Evolutionary conservation across 108 stramenopile genomes (phyloP), one percentile per base, ranked within the genome.

Genomic region (Nitzschia inconspicua): DNA sequence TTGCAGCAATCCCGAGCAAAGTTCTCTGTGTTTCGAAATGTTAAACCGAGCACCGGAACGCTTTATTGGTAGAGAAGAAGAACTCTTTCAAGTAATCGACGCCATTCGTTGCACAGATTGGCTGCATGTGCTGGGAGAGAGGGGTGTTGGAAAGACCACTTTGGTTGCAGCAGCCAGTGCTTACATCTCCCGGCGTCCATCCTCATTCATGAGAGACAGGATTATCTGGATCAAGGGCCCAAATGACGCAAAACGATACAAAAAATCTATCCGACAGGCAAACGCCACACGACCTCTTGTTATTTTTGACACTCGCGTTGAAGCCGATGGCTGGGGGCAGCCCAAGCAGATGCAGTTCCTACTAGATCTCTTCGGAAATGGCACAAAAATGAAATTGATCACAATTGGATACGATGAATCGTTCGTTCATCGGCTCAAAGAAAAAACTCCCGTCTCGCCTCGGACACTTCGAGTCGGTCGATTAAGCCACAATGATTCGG

Each of bases 51-150:
- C 54, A 63, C 80, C 84, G 2, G 43, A 72, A 29, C 72, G 64
- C 4, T 85, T 80, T 44, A 10, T 79, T 19, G 84, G 84, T 8
- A 54, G 84, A 13, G 80, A 85, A 30, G 70, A 58, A 18, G 67
- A 79, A 23, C 71, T 79, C 58, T 77, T 77, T 47, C 44, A 36
- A 13, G 29, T 80, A 14, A 23, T 85, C 41, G 51, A 75, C 20
- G 60, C 60, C 14, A 34, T 81, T 31, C 47, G 73, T 7, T 39
- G 49, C n/a, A 36, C 61, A 0, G 60, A 76, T 30, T 46, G 79
- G 3, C 73, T 85, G 14, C 58, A 76, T 9, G 40, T 79, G 20
- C 37, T 58, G 0, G 84, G 84, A 18, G 20, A 13, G 23, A 30
- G 43, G 9, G 84, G 81, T 5, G 61, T 73, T 8, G 84, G 84